Percentiles rank a stretch among this genome's conserved stretches.
These are phyloP conservation scores for Cyclotella cryptica DNA, from an alignment of 108 stramenopile genomes.

Conservation along the genomic window DNA sequence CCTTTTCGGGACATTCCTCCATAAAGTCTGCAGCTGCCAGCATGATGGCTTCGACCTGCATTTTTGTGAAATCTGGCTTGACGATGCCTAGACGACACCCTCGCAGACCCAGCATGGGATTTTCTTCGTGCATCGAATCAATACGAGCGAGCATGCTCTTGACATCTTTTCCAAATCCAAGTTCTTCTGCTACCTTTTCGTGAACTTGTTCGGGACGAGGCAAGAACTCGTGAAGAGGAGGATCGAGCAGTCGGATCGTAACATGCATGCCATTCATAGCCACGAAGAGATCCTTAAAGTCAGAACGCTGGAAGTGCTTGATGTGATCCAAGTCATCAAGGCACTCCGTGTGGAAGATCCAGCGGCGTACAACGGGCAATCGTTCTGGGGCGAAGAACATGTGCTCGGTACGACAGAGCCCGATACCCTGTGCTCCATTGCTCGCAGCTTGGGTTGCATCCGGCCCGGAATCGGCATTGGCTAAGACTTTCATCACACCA, in stretches of 20 bases:
- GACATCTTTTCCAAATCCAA: conserved; percentile 59
- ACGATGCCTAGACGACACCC: conserved; percentile 83
- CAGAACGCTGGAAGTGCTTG: conserved; percentile 67
- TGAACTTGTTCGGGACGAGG: conserved; percentile 64
- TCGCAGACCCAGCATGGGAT: conserved; percentile 86
- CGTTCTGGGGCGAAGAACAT: conserved; percentile 86
- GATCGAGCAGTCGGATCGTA: conserved; percentile 85
- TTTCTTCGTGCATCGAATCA: conserved; percentile 76
- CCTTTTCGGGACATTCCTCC: conserved; percentile 46
- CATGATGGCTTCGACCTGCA: conserved; percentile 85
- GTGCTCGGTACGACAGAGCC: conserved; percentile 88
- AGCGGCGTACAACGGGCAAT: conserved; percentile 74
- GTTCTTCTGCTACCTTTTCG: conserved; percentile 57
- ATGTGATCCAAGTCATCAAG: conserved; percentile 64
- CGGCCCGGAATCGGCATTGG: conserved; percentile 87
- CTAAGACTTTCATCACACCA: conserved; percentile 71
- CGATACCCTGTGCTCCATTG: conserved; percentile 85
- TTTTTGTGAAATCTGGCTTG: conserved; percentile 67
- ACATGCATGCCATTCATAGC: conserved; percentile 83
- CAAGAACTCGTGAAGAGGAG: conserved; percentile 89
- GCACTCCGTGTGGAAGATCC: conserved; percentile 80
- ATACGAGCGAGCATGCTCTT: conserved; percentile 60
- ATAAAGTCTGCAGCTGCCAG: conserved; percentile 67
- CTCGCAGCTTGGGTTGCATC: conserved; percentile 74
- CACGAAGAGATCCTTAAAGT: conserved; percentile 69